phyloP scores from a whole-genome alignment of 2,329 filamentous ascomycete genomes.

The Reticulascus tulasneorum region DNA sequence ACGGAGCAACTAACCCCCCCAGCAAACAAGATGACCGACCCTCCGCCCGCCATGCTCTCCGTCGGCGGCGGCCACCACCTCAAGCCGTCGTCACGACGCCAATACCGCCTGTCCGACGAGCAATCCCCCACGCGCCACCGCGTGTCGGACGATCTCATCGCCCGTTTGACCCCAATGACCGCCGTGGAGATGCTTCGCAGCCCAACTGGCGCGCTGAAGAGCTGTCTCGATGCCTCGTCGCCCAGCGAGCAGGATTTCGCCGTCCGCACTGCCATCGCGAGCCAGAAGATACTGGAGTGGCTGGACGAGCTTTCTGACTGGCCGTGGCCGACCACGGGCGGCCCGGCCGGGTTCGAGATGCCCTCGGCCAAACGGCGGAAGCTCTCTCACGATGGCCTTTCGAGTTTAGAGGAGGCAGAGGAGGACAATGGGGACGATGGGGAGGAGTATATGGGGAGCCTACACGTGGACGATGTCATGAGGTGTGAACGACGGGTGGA shows the following conservation, averaged over 20 bases:
- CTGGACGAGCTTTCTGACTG: slow-evolving; percentile 63
- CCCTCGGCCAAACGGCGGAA: slow-evolving; percentile 38
- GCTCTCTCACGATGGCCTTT: slow-evolving; percentile 27
- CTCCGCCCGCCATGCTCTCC: slow-evolving; percentile 26
- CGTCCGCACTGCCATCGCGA: slow-evolving; percentile 64
- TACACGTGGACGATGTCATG: slow-evolving; percentile 60
- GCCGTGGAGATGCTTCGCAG: slow-evolving; percentile 57
- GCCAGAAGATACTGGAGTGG: slow-evolving; percentile 67
- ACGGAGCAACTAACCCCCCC: slow-evolving; percentile 12
- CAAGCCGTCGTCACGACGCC: slow-evolving; percentile 30
- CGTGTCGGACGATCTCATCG: slow-evolving; percentile 54
- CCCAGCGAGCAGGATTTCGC: slow-evolving; percentile 67
- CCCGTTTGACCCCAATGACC: slow-evolving; percentile 56
- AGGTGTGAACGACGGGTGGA: slow-evolving; percentile 70
- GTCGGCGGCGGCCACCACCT: slow-evolving; percentile 29
- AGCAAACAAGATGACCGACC: slow-evolving; percentile 29
- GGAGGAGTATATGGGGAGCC: slow-evolving; percentile 63
- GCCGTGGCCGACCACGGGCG: slow-evolving; percentile 50
- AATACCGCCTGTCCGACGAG: slow-evolving; percentile 32
- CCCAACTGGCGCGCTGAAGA: slow-evolving; percentile 48
- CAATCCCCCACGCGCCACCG: slow-evolving; percentile 43
- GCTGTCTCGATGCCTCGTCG: slow-evolving; percentile 60
- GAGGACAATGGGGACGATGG: slow-evolving; percentile 25
- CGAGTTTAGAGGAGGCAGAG: slow-evolving; percentile 18
- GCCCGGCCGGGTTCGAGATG: slow-evolving; percentile 51